Evolutionary conservation across 2,329 filamentous ascomycete species (phyloP).

Genomic region (Pseudopithomyces chartarum): DNA sequence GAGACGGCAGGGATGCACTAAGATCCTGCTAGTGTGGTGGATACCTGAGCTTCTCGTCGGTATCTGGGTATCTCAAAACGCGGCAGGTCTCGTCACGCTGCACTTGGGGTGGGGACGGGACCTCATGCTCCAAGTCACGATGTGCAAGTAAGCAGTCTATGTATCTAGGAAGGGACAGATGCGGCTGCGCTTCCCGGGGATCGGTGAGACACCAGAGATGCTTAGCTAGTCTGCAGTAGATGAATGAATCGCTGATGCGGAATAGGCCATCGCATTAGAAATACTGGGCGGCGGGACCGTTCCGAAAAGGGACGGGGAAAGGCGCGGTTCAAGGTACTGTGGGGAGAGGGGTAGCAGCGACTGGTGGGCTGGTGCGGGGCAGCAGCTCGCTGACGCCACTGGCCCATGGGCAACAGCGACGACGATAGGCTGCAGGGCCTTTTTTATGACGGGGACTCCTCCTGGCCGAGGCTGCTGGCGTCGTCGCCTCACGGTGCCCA

Average conservation of each 20-base stretch:
- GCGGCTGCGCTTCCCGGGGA: neutral
- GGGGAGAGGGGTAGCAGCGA: conserved; percentile 42
- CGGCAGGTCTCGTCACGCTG: conserved; percentile 4
- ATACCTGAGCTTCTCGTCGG: conserved; percentile 3
- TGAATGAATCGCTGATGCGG: too few species aligned
- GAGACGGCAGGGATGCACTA: conserved; percentile 21
- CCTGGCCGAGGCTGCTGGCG: conserved; percentile 37
- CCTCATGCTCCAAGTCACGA: too few species aligned
- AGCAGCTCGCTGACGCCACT: conserved; percentile 28
- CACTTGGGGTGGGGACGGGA: neutral
- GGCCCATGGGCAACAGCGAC: conserved; percentile 12
- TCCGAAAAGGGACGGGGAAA: conserved; percentile 5
- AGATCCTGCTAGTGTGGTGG: conserved; percentile 28
- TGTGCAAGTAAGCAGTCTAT: too few species aligned
- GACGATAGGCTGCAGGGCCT: conserved; percentile 27
- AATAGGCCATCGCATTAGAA: neutral
- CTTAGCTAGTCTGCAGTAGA: too few species aligned
- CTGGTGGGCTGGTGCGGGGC: conserved; percentile 36
- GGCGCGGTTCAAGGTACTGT: conserved; percentile 19
- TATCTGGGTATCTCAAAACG: conserved; percentile 2
- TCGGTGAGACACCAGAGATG: conserved; percentile 9
- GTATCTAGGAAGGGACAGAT: too few species aligned
- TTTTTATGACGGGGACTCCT: conserved; percentile 32
- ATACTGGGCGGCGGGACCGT: neutral
- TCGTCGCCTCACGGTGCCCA: conserved; percentile 13